phyloP scores from a whole-genome alignment of 1,139 yeast genomes.

The Taphrina betulina region DNA sequence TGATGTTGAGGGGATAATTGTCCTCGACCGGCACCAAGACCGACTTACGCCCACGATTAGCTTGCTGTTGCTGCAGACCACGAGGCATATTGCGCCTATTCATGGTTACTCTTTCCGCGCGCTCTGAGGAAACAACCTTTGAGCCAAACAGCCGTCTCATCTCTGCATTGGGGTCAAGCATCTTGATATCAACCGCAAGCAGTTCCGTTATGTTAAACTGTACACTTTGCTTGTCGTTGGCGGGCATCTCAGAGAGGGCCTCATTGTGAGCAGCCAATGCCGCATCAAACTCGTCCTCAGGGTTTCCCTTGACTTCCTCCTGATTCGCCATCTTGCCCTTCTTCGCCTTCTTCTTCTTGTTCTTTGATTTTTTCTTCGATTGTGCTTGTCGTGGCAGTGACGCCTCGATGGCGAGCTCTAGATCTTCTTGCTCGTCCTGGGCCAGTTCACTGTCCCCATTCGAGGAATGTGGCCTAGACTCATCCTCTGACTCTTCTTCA shows the following conservation, averaged over 20 bases:
- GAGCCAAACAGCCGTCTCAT: conserved; percentile 72
- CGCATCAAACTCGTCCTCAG: conserved; percentile 23
- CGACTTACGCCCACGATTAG: conserved; percentile 85
- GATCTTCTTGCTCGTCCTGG: conserved; percentile 4
- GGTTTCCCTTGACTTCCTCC: not conserved
- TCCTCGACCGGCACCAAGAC: conserved; percentile 71
- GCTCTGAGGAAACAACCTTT: conserved; percentile 68
- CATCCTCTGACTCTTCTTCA: not conserved
- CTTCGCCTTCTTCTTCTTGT: conserved; percentile 28
- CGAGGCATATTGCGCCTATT: conserved; percentile 47
- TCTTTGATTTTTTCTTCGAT: conserved; percentile 12
- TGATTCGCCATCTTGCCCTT: not conserved
- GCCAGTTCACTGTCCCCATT: conserved; percentile 11
- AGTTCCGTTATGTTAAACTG: conserved; percentile 23
- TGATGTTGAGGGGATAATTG: conserved; percentile 74
- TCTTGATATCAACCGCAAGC: conserved; percentile 18
- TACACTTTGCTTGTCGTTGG: not conserved
- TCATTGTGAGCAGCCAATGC: conserved; percentile 20
- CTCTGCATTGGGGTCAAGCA: conserved; percentile 76
- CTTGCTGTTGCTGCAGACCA: conserved; percentile 62
- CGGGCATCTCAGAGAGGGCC: not conserved
- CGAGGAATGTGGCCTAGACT: no score
- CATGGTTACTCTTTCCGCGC: conserved; percentile 49
- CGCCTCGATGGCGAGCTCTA: not conserved
- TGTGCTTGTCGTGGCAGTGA: not conserved